Conservation (phyloP, 2,329 filamentous ascomycete genomes). For the Allantophomopsis lycopodina region DNA sequence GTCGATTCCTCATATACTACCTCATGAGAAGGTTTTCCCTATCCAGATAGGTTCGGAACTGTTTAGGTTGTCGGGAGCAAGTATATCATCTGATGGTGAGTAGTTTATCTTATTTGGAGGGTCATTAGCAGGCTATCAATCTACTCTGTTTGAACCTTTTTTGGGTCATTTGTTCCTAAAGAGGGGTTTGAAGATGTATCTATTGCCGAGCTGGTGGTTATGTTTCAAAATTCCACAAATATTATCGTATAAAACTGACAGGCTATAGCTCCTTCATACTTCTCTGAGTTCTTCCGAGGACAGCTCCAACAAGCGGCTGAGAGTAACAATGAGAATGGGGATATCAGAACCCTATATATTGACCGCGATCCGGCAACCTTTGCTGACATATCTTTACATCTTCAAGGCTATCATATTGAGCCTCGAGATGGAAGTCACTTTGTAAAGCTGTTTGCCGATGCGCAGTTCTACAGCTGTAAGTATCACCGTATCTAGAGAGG, state of each 20-base stretch:
- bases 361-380: constrained; percentile 88
- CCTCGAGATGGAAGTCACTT: constrained; percentile 77
- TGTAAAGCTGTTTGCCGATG: constrained; percentile 85
- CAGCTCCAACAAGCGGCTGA: constrained; percentile 56
- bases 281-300: constrained; percentile 84
- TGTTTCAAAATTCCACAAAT: constrained; percentile 1
- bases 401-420: constrained; percentile 81
- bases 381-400: constrained; percentile 74
- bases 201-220: background rate
- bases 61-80: constrained; percentile 57
- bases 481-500: constrained; percentile 3
- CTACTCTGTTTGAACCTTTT: background rate
- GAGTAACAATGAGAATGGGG: constrained; percentile 28
- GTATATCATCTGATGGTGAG: constrained; percentile 59
- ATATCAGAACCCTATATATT: constrained; percentile 76
- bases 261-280: constrained; percentile 79
- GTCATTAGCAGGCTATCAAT: background rate
- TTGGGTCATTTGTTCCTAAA: background rate
- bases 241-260: constrained; percentile 16
- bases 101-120: constrained; percentile 4
- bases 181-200: background rate
- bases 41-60: constrained; percentile 57
- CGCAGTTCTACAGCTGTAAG: constrained; percentile 82
- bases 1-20: no score
- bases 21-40: constrained; percentile 33